Evolutionary conservation across 129 eudicot genomes (phyloP).

Genomic region (carrot (Daucus carota)): DH1_v3.0 NC_030385.2:11815001-11815500

Average conservation of each 20-base stretch:
- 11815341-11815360: constrained; percentile 89
- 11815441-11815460: background rate
- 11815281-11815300: background rate
- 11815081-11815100: constrained; percentile 45
- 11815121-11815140: background rate
- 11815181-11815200: background rate
- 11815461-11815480: background rate
- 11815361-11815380: constrained; percentile 95
- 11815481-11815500: background rate
- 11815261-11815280: background rate
- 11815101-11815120: constrained; percentile 97
- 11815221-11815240: background rate
- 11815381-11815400: constrained; percentile 54
- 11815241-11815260: background rate
- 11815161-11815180: background rate
- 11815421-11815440: background rate
- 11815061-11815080: constrained; percentile 39
- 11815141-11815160: background rate
- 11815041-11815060: background rate
- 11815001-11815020: background rate
- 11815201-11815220: background rate
- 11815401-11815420: background rate
- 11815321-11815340: constrained; percentile 10
- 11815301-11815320: background rate
- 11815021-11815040: background rate